These are phyloP conservation scores for Fusarium tupiense DNA, from an alignment of 2,329 filamentous ascomycete genomes.

Conservation along the genomic window DNA sequence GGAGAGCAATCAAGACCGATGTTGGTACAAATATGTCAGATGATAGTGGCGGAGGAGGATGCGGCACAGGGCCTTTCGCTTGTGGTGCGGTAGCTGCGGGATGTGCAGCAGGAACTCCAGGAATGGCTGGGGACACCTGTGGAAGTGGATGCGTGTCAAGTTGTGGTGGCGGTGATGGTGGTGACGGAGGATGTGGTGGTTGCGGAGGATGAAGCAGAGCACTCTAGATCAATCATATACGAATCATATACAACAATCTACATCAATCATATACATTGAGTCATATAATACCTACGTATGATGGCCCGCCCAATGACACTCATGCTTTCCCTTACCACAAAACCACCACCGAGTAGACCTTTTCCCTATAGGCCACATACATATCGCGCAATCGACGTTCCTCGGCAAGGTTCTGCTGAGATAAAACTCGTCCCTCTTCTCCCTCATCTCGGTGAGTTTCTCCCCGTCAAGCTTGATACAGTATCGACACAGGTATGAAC, in stretches of 20 bases:
- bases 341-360: conserved; percentile 17
- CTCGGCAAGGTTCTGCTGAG: background rate
- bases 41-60: conserved; percentile 15
- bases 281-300: background rate
- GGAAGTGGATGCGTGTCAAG: conserved; percentile 38
- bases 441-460: background rate
- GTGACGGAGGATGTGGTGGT: conserved; percentile 32
- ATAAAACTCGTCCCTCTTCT: conserved; percentile 5
- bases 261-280: too few species aligned
- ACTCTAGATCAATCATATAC: background rate
- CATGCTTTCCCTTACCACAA: conserved; percentile 11
- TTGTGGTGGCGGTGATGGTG: conserved; percentile 7
- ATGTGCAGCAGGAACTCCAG: conserved; percentile 25
- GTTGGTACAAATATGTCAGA: background rate
- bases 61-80: conserved; percentile 15
- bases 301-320: conserved; percentile 25
- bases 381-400: conserved; percentile 14
- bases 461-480: background rate
- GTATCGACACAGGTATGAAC: background rate
- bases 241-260: background rate
- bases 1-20: conserved; percentile 31
- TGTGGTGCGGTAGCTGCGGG: conserved; percentile 32
- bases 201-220: conserved; percentile 9
- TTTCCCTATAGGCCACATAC: background rate
- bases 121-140: conserved; percentile 31